These are phyloP conservation scores for Ogataea degrootiae DNA, from an alignment of 805 yeast genomes.

Conservation along the genomic window DNA sequence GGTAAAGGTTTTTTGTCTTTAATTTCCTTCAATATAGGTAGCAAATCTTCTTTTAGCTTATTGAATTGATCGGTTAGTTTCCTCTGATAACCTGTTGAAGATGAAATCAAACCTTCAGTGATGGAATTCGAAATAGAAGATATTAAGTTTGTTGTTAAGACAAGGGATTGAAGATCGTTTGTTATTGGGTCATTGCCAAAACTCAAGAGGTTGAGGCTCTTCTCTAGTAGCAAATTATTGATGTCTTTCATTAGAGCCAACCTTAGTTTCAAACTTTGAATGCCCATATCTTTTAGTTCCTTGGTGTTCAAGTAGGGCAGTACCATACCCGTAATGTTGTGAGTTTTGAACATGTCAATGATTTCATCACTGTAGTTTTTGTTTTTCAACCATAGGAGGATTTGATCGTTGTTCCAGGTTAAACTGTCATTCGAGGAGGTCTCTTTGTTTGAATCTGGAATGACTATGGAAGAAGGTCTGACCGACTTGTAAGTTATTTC, in stretches of 20 bases:
- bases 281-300: slow-evolving; percentile 72
- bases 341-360: slow-evolving; percentile 38
- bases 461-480: slow-evolving; percentile 15
- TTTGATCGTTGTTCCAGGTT: slow-evolving; percentile 29
- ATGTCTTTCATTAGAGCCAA: slow-evolving; percentile 57
- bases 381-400: slow-evolving; percentile 27
- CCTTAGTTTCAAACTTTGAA: slow-evolving; percentile 48
- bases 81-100: slow-evolving; percentile 16
- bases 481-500: slow-evolving; percentile 5
- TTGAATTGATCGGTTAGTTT: slow-evolving; percentile 49
- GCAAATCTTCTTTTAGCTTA: slow-evolving; percentile 56
- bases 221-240: slow-evolving; percentile 43
- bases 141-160: slow-evolving; percentile 22
- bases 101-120: slow-evolving; percentile 14
- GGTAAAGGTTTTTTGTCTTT: slow-evolving; percentile 69
- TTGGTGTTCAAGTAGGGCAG: slow-evolving; percentile 63
- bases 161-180: slow-evolving; percentile 21
- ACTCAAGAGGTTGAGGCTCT: slow-evolving; percentile 16
- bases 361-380: slow-evolving; percentile 19
- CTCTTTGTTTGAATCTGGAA: slow-evolving; percentile 13
- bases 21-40: slow-evolving; percentile 56
- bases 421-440: slow-evolving; percentile 17
- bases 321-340: slow-evolving; percentile 70
- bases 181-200: slow-evolving; percentile 21
- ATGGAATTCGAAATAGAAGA: slow-evolving; percentile 20